These are phyloP conservation scores for Annona cherimola DNA, from an alignment of 164 flowering plant genomes.

Conservation along the genomic window DNA sequence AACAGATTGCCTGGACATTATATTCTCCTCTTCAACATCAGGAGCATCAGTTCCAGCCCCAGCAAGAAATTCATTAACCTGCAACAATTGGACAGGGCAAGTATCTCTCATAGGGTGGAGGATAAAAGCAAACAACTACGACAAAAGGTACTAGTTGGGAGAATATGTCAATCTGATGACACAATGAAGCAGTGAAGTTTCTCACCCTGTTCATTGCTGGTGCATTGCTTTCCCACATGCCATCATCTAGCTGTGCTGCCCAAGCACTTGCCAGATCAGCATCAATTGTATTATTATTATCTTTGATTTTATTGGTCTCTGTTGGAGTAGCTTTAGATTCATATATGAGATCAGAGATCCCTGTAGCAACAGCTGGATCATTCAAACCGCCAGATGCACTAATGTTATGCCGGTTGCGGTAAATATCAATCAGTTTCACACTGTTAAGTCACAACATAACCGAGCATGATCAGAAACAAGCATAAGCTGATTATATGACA, in stretches of 20 bases:
- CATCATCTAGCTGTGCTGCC: constrained; percentile 95
- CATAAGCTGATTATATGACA: not conserved
- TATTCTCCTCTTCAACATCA: constrained; percentile 92
- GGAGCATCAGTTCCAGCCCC: constrained; percentile 99
- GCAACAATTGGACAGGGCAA: not conserved
- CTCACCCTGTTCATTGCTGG: constrained; percentile 94
- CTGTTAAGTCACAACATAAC: constrained; percentile 26
- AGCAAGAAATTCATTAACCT: constrained; percentile 97
- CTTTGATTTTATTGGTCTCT: constrained; percentile 38
- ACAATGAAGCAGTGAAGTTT: not conserved
- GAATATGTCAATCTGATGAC: not conserved
- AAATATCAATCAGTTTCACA: constrained; percentile 87
- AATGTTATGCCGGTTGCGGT: constrained; percentile 84
- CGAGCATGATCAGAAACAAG: constrained; percentile 4
- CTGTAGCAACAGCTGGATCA: constrained; percentile 98
- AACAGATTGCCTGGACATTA: constrained; percentile 73
- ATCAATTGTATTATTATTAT: constrained; percentile 32
- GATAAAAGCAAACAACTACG: not conserved
- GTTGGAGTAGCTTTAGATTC: constrained; percentile 53
- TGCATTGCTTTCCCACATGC: constrained; percentile 68
- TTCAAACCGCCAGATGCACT: constrained; percentile 81
- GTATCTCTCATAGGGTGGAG: not conserved
- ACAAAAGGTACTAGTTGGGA: not conserved
- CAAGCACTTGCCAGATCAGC: constrained; percentile 93
- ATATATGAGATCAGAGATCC: constrained; percentile 91